Base-by-base conservation (phyloP, 1,139 yeast genomes). In the Arxiozyma bovina region DNA sequence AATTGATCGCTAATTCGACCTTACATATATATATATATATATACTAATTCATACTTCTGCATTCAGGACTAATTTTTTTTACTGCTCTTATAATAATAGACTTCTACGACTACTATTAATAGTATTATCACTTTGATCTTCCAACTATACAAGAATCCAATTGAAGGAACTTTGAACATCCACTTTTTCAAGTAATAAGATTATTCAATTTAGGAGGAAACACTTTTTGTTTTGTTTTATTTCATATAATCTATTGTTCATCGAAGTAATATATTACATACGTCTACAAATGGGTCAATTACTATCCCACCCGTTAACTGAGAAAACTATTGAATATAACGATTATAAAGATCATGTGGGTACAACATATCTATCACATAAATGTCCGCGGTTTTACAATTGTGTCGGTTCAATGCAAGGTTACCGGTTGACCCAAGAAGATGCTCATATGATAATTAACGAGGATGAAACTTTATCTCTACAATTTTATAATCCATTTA, bases 371-470 rank as follows among this genome's bases (percentile, higher is more conserved):
- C 51, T 52, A 30, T 53, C 53, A 17, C 54, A 46, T 21, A 43
- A 48, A 43, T 55, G 51, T 55, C 66, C 68, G 18, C 61, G 64
- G 27, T 70, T 82, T 51, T 76, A 83, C 23, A 84, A 83, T 63
- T 77, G 83, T 54, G 74, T 85, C 9, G 93, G 91, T 1, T 79
- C 87, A 42, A 85, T 86, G 88, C 91, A 85, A 65, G 93, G 94
- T 3, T 85, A 85, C 68, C 70, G 94, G 52, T 73, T 82, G 67
- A 76, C 85, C 12, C 87, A 85, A 83, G 94, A 86, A 63, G 94
- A 86, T 69, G 87, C 91, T 5, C 87, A 82, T 66, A 77, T 67
- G 42, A 77, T 69, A 72, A 59, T 61, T 27, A 70, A 66, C 55
- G 68, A 64, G 46, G 61, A 60, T 17, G 60, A 61, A 20, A 50